Evolutionary conservation across 495 filamentous ascomycete genomes (phyloP).

Genomic region (Penicillium bovifimosum): DNA sequence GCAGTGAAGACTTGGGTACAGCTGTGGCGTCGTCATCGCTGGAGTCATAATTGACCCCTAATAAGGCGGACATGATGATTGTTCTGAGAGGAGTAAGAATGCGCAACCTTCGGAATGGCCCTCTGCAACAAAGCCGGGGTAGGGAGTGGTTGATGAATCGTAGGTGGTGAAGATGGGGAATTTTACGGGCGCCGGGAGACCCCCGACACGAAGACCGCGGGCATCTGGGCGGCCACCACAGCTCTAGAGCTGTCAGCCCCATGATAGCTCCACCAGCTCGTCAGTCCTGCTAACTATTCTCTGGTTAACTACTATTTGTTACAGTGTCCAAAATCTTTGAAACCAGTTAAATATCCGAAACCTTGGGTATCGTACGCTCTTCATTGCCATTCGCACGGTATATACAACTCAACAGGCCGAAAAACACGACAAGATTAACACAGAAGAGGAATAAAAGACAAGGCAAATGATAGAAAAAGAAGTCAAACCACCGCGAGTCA

Average conservation of each 20-base stretch:
- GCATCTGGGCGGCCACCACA: not conserved
- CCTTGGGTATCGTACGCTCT: conserved; percentile 40
- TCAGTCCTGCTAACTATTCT: not conserved
- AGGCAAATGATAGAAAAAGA: conserved; percentile 15
- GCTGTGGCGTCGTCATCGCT: conserved; percentile 44
- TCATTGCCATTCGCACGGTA: conserved; percentile 41
- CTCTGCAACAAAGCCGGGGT: conserved; percentile 4
- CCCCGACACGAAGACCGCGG: conserved; percentile 22
- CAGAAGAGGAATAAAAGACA: conserved; percentile 23
- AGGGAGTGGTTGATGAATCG: conserved; percentile 5
- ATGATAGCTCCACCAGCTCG: not conserved
- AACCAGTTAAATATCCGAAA: conserved; percentile 2
- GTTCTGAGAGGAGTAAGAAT: not conserved
- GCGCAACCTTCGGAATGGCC: conserved; percentile 1
- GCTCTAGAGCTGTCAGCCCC: not conserved
- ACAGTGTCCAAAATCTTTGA: not conserved
- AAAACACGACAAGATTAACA: conserved; percentile 35
- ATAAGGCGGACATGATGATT: conserved; percentile 42
- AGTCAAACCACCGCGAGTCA: conserved; percentile 12
- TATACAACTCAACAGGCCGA: conserved; percentile 41
- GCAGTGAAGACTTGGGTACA: conserved; percentile 20
- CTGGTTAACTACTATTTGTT: not conserved
- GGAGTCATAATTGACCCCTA: conserved; percentile 48
- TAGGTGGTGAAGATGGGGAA: conserved; percentile 19
- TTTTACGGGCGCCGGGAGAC: conserved; percentile 36